Evolutionary conservation across 2,329 filamentous ascomycete species (phyloP), one percentile per base, ranked within the genome.

Genomic region (Lojkania enalia): DNA sequence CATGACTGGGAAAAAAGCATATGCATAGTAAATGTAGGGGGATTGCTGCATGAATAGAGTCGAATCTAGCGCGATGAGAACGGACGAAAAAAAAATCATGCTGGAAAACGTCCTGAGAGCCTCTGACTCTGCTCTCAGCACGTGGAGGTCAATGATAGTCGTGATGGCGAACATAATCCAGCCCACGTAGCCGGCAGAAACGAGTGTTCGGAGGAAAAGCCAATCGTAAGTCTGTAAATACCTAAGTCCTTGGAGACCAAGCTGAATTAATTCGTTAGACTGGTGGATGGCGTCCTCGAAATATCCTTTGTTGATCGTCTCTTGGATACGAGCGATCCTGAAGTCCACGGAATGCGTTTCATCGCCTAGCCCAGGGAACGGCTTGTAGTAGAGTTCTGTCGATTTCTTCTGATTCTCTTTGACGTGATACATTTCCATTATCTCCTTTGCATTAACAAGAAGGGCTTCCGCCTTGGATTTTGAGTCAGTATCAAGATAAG

Each of bases 161-260:
- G 90, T 94, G 39, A 95, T 75, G 2, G 91, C 90, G 69, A 91
- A 99, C 1, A 87, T 86, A 63, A 97, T 95, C 92, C 92, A 99
- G 15, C 94, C 94, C 5, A 97, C 74, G 62, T 97, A 99, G 14
- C 94, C 94, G 11, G 87, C 66, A 2, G 94, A 96, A 48, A 99
- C 87, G 38, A 99, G 77, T 2, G 89, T 87, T 48, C 94, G 81
- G 25, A 99, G 74, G 71, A 99, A 99, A 2, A 99, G 78, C 94
- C 94, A 99, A 73, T 99, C 94, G 61, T 99, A 99, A 0, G 91
- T 99, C 70, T 99, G 94, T 19, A 99, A 79, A 67, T 99, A 99
- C 39, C 94, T 83, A 48, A 99, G 75, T 5, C 94, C 94, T 49
- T 90, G 81, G 1, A 99, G 78, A 1, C 84, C 86, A 39, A 88